A percentile compares a stretch with the other conserved stretches of the same genome.
These are phyloP conservation scores for Termitomyces sp. DNA, from an alignment of 768 basidiomycete species.

Conservation along the genomic window DNA sequence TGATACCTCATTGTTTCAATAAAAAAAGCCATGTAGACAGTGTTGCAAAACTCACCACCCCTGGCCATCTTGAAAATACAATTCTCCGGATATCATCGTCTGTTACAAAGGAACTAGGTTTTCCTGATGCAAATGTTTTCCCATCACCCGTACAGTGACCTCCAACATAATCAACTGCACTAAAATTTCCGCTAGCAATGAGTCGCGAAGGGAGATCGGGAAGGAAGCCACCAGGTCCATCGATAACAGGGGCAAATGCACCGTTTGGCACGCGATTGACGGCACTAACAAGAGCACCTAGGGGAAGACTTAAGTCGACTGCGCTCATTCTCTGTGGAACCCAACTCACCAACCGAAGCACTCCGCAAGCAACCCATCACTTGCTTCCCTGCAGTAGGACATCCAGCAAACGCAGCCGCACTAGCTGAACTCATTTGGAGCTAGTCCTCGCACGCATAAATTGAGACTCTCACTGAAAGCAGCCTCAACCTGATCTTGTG, in stretches of 20 bases:
- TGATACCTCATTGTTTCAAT: neutral
- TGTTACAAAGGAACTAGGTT: constrained; percentile 30
- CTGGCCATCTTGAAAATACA: constrained; percentile 30
- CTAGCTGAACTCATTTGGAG: neutral
- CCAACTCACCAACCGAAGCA: neutral
- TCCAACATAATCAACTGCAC: constrained; percentile 28
- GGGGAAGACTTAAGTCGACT: neutral
- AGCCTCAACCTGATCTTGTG: constrained; percentile 21
- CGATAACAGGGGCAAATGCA: constrained; percentile 24
- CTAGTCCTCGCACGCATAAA: neutral
- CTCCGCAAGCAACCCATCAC: constrained; percentile 1
- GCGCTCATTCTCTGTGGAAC: neutral
- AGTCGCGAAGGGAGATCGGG: constrained; percentile 32
- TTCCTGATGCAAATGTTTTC: constrained; percentile 33
- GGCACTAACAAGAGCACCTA: constrained; percentile 33
- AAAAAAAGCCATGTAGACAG: constrained; percentile 3
- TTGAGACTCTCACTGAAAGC: constrained; percentile 25
- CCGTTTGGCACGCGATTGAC: constrained; percentile 31
- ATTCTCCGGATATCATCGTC: constrained; percentile 34
- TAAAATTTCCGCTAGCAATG: constrained; percentile 27
- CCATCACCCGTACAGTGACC: constrained; percentile 41
- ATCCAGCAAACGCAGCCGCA: neutral
- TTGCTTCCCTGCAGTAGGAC: neutral
- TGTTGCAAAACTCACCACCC: constrained; percentile 28
- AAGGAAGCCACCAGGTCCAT: constrained; percentile 23